Conservation (phyloP, 257 asterid species). For the Penstemon eatonii region DNA sequence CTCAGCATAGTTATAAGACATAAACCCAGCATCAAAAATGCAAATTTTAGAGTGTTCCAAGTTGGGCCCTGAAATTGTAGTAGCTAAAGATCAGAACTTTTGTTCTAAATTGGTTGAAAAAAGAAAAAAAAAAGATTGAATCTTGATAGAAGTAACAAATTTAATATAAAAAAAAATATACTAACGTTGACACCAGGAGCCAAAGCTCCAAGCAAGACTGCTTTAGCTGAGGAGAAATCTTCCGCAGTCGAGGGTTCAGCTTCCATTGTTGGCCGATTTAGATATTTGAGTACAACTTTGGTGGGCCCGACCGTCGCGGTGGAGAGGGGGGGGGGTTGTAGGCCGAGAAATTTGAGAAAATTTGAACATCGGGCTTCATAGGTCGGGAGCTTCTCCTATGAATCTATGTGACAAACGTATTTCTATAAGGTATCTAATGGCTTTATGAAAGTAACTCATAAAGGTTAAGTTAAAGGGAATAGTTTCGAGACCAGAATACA, state of each 20-base stretch:
- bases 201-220: conserved; percentile 76
- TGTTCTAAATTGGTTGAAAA: background rate
- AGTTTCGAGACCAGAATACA: too few species aligned
- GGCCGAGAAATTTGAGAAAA: background rate
- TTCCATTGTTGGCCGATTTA: conserved; percentile 43
- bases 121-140: conserved; percentile 9
- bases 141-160: background rate
- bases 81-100: conserved; percentile 23
- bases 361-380: background rate
- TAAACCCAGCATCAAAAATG: conserved; percentile 75
- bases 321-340: conserved; percentile 4
- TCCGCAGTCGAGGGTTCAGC: conserved; percentile 32
- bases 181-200: conserved; percentile 90
- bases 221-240: conserved; percentile 55
- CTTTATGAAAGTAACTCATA: too few species aligned
- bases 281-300: conserved; percentile 18
- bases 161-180: conserved; percentile 16
- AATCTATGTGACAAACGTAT: too few species aligned
- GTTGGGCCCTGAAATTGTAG: conserved; percentile 62
- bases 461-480: too few species aligned
- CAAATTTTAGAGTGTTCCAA: conserved; percentile 77
- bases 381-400: too few species aligned
- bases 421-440: too few species aligned
- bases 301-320: background rate
- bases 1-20: conserved; percentile 82